A percentile compares a stretch with the other conserved stretches of the same genome.
These are phyloP conservation scores for Pseudocercospora musae DNA, from an alignment of 2,329 filamentous ascomycete species.

Conservation along the genomic window DNA sequence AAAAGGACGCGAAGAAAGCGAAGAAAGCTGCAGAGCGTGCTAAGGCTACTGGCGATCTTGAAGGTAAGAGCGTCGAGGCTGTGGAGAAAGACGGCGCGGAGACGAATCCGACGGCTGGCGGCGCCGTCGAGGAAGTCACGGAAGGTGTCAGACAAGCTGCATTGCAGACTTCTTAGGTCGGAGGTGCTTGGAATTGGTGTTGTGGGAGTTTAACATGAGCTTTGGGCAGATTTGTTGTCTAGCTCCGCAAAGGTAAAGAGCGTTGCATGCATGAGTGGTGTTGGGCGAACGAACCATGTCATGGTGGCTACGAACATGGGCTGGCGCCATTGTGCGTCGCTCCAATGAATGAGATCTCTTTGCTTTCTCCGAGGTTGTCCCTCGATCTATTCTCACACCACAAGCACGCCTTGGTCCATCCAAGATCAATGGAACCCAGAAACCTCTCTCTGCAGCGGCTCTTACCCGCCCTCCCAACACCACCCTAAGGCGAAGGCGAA, in stretches of 20 bases:
- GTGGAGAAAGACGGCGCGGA: slow-evolving; percentile 67
- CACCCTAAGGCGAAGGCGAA: not conserved
- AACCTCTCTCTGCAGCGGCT: not conserved
- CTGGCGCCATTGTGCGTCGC: not conserved
- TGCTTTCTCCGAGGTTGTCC: not conserved
- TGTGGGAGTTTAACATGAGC: not conserved
- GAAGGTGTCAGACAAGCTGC: slow-evolving; percentile 46
- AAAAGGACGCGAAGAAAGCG: slow-evolving; percentile 64
- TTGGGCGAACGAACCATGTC: not conserved
- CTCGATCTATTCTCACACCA: not conserved
- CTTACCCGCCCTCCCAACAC: not conserved
- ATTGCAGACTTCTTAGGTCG: slow-evolving; percentile 39
- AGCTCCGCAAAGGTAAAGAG: not conserved
- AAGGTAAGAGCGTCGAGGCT: slow-evolving; percentile 69
- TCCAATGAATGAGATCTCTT: not conserved
- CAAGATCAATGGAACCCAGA: not conserved
- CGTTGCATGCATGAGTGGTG: not conserved
- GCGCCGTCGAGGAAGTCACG: slow-evolving; percentile 44
- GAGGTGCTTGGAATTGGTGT: not conserved
- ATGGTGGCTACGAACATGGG: not conserved
- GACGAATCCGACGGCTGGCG: slow-evolving; percentile 35
- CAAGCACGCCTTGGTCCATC: not conserved
- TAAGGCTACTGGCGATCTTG: slow-evolving; percentile 36
- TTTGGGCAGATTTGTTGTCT: not conserved
- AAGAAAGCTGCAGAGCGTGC: slow-evolving; percentile 64